Evolutionary conservation across 495 filamentous ascomycete genomes (phyloP), one percentile per base, ranked within the genome.

Genomic region (Daldinia childiae): DNA sequence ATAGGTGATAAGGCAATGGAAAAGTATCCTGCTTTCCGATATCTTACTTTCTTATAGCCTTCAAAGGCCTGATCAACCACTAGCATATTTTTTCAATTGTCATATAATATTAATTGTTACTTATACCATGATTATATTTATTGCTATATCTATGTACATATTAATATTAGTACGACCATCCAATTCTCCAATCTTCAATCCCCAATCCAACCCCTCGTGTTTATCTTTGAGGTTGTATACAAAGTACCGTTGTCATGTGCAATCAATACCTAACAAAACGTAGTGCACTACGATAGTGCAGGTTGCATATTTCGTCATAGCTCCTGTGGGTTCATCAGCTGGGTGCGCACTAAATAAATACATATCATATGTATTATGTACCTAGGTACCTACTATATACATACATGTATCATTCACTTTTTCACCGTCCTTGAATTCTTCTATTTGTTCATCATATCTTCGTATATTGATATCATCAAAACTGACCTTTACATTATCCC

Each of bases 251-350:
- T 50, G 12, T 39, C 43, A 48, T 3, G 43, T 48, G n/a, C 8
- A 41, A 30, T 1, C 51, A 6, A 52, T 69, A 63, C 34, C 41
- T 27, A 27, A 27, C 27, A 27, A 27, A 27, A 3, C 27, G 27
- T 26, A 26, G 24, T 26, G 3, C 3, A 3, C 24, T 26, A 11
- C 8, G 26, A 19, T 38, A 24, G 55, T 69, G 26, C n/a, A 62
- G 11, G 21, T 12, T 67, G 61, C 52, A 32, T 17, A 19, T 52
- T 62, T 68, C 69, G 68, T 62, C 62, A 67, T 62, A 63, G 30
- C 32, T 59, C 26, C 51, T 21, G 52, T 56, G 9, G 15, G 50
- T 54, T 27, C 50, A 27, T 30, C 11, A n/a, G 50, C 24, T 14
- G 1, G 24, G 6, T 12, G 12, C 12, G 26, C 15, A 52, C 15